phyloP scores from a whole-genome alignment of 176 grass and related monocot species.

The Juncus effusus region DNA sequence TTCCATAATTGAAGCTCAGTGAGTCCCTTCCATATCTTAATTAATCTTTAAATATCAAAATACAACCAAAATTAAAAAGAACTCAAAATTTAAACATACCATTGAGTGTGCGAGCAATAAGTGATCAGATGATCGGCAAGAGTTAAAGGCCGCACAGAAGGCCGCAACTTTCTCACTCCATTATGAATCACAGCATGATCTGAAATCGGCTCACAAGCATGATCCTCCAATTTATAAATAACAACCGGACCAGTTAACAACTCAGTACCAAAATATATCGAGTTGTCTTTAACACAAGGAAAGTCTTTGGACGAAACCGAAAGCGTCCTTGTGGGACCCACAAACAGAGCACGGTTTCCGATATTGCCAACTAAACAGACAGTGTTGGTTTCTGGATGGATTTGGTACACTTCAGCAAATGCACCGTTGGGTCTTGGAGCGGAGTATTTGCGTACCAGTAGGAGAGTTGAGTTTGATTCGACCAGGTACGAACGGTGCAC shows the following conservation, averaged over 20 bases:
- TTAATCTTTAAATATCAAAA: too few relatives aligned
- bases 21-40: too few relatives aligned
- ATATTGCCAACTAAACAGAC: conserved; percentile 1
- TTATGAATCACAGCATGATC: conserved; percentile 12
- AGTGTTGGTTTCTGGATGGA: not conserved
- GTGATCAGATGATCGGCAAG: conserved; percentile 26
- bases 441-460: not conserved
- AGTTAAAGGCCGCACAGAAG: conserved; percentile 14
- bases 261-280: not conserved
- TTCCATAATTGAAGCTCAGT: too few relatives aligned
- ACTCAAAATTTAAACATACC: not conserved
- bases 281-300: conserved; percentile 10
- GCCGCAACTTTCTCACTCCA: not conserved
- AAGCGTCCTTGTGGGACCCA: conserved; percentile 2
- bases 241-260: not conserved
- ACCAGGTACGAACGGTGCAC: not conserved
- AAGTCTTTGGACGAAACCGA: not conserved
- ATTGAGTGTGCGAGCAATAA: not conserved
- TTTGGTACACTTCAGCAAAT: not conserved
- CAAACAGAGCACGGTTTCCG: conserved; percentile 19
- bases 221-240: not conserved
- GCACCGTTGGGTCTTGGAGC: not conserved
- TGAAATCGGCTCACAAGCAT: not conserved
- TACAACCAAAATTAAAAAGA: not conserved
- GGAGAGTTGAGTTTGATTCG: not conserved